A percentile compares a stretch with the other conserved stretches of the same genome.
Evolutionary conservation across 2,329 filamentous ascomycete genomes (phyloP).

Genomic region (Septoria linicola): DNA sequence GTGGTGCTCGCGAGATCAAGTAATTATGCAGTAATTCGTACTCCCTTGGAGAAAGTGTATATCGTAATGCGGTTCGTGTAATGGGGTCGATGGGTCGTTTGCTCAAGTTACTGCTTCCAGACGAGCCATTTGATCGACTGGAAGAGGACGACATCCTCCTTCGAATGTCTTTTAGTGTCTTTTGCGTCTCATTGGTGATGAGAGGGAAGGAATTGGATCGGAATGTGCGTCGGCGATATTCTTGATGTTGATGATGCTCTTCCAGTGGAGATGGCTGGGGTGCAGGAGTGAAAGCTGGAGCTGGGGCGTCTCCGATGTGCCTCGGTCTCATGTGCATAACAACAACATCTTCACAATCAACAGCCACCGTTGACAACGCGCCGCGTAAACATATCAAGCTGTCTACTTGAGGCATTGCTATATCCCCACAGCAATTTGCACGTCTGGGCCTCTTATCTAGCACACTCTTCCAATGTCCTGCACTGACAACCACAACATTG

Average conservation of each 20-base stretch:
- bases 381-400: conserved; percentile 8
- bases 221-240: background rate
- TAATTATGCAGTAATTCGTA: conserved; percentile 83
- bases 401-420: conserved; percentile 4
- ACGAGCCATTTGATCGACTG: conserved; percentile 11
- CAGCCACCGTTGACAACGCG: conserved; percentile 1
- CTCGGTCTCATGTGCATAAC: conserved; percentile 12
- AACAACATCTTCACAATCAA: conserved; percentile 13
- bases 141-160: conserved; percentile 21
- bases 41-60: conserved; percentile 79
- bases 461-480: too few relatives aligned
- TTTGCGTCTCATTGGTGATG: conserved; percentile 5
- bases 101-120: conserved; percentile 20
- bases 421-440: background rate
- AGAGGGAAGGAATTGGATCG: conserved; percentile 1
- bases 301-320: too few relatives aligned
- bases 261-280: background rate
- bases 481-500: too few relatives aligned
- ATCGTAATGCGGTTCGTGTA: conserved; percentile 79
- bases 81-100: conserved; percentile 60
- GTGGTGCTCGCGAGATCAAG: conserved; percentile 69
- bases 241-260: background rate
- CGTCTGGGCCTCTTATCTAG: too few relatives aligned
- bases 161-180: conserved; percentile 10
- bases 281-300: background rate